Base-by-base conservation (phyloP, 2,329 filamentous ascomycete genomes). In the Gliomastix tumulicola region DNA sequence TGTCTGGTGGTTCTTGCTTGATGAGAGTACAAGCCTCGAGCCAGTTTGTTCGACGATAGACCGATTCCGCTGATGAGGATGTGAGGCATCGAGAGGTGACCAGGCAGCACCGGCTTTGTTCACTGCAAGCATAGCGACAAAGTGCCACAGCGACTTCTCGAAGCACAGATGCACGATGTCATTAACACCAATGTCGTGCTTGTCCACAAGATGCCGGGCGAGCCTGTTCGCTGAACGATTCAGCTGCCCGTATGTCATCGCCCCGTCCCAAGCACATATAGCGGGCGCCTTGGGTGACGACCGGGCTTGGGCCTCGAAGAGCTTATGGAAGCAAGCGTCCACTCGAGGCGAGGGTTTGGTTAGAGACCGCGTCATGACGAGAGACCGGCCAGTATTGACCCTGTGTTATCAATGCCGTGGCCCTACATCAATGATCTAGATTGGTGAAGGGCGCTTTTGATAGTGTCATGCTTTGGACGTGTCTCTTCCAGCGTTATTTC, bases 201-300 rank as follows among this genome's bases (percentile, higher is more conserved):
- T 42, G 8, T 12, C 20, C 5, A 53, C 34, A 2, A 70, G 50
- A 32, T 57, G 48, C 11, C 45, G 42, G 8, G 65, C 63, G 7
- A 69, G 52, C 3, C 49, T 41, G 28, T 56, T 58, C 1, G 67
- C 66, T 11, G 57, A 47, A 2, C 44, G 38, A 30, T 68, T 59
- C 5, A 68, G 49, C 27, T 69, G 54, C 25, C 48, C 37, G 38
- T 67, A 69, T 9, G 63, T 63, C 38, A 66, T 56, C 30, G 52
- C 36, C 41, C 63, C 63, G 38, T 68, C 65, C 63, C 63, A 68
- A 3, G 65, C 64, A 32, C 59, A 47, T 20, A 68, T 55, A 17
- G 65, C 65, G 5, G 50, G 44, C 10, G 52, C 49, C 10, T 47
- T 38, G 1, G 65, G 62, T 36, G 13, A n/a, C n/a, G n/a, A n/a